Evolutionary conservation across 78 protist species (phyloP), one percentile per base, ranked within the genome.

Genomic region (Thecamonas trahens): DNA sequence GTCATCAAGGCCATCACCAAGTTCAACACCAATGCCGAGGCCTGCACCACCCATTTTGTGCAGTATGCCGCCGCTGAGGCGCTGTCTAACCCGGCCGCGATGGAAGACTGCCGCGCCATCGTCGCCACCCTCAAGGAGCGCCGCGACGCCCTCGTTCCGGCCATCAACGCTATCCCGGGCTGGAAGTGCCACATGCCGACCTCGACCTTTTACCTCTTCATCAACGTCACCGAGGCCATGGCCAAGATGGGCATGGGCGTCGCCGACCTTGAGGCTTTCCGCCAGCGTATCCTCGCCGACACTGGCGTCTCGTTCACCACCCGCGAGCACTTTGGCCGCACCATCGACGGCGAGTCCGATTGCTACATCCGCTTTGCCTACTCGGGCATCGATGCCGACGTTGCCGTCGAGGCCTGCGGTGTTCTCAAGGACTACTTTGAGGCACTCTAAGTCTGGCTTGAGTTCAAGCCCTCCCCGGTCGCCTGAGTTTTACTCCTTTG

Each of bases 31-130:
- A 50, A 50, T 22, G 55, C 20, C 22, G 55, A 50, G 55, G 55
- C 55, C 55, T 50, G 55, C 55, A 50, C 55, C 20, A 50, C 55
- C 55, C 55, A 50, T 22, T 50, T 50, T 50, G 22, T 50, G 20
- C 55, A 50, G 22, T 50, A 50, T 22, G 55, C 55, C 20, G 22
- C 55, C 20, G 55, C 20, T 22, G 55, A 50, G 22, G 55, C 55
- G 34, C n/a, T n/a, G n/a, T n/a, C n/a, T n/a, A n/a, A n/a, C n/a
- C n/a, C n/a, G n/a, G n/a, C n/a, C n/a, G n/a, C n/a, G n/a, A n/a
- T n/a, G n/a, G n/a, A n/a, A n/a, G 22, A 50, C 20, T 50, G 55
- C 55, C 20, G 22, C 22, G 55, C 20, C 22, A 20, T 50, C 22
- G 55, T 50, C 34, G 55, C 55, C 22, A 22, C 20, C 20, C 55